Evolutionary conservation across 352 stramenopile genomes (phyloP), one percentile per base, ranked within the genome.

Genomic region (Globisporangium yorkense): DNA sequence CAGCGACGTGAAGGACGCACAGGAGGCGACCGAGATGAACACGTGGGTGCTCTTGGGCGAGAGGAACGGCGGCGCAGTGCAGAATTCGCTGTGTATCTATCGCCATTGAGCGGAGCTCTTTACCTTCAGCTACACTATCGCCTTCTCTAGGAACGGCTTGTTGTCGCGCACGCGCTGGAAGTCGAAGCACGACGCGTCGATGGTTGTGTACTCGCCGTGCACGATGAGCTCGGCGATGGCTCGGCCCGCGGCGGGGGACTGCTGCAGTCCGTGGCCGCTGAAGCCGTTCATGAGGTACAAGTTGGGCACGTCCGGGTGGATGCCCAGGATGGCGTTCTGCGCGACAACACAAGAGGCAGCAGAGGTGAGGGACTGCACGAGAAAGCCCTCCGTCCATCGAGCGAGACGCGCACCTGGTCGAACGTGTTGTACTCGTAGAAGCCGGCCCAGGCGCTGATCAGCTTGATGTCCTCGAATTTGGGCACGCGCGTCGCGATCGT

Each of bases 371-470:
- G 24, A 13, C 6, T 37, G 20, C 20, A 29, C 7, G 12, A 6
- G n/a, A 21, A 15, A 13, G n/a, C 7, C 5, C 39, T 35, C 21
- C 24, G 59, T 12, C 16, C 1, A 20, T 29, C n/a, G 35, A 46
- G 4, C 4, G 35, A 20, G n/a, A 27, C 18, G 44, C 50, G 50
- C 33, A 87, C 76, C 72, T 87, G 84, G 65, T 94, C 84, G 31
- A 92, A 86, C 18, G 80, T 92, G 69, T 94, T 92, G 76, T 87
- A 94, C 57, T 94, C 84, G 66, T 94, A 94, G 66, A 83, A 94
- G 8, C 84, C 84, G 31, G 84, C 75, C 84, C 84, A 94, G 7
- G 75, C 65, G 44, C 74, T 87, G 27, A 89, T n/a, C 2, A 92
- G 56, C 60, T 94, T 92, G 62, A 94, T 84, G 37, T 74, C 76